These are phyloP conservation scores for Chamaenerion angustifolium DNA, from an alignment of 345 rosid species.

Conservation along the genomic window DNA sequence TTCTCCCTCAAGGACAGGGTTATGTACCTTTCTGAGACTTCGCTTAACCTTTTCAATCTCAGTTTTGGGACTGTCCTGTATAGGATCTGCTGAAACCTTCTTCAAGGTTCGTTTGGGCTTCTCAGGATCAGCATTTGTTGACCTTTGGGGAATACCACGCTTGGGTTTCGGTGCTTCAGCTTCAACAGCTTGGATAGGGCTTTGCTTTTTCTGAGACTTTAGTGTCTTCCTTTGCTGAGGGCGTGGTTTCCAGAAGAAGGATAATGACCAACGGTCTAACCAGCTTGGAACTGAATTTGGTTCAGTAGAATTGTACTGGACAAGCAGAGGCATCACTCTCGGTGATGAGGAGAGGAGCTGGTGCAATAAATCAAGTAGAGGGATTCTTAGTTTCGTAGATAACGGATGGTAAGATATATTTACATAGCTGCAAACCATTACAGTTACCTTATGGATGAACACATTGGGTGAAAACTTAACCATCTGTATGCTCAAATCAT, in stretches of 20 bases:
- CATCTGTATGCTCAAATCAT: slow-evolving; percentile 21
- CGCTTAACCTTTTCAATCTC: slow-evolving; percentile 93
- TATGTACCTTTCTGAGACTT: slow-evolving; percentile 77
- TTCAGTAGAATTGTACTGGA: slow-evolving; percentile 35
- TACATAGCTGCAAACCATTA: neutral
- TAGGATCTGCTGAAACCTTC: slow-evolving; percentile 43
- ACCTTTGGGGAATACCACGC: slow-evolving; percentile 30
- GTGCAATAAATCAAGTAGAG: slow-evolving; percentile 16
- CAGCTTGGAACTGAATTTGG: slow-evolving; percentile 60
- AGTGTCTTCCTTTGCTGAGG: slow-evolving; percentile 46
- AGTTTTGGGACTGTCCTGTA: slow-evolving; percentile 58
- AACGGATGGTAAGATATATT: no score
- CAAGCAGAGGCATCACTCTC: slow-evolving; percentile 40
- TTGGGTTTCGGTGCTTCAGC: slow-evolving; percentile 47
- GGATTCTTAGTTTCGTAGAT: slow-evolving; percentile 3
- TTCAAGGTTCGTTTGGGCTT: slow-evolving; percentile 52
- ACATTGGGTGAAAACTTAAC: slow-evolving; percentile 42
- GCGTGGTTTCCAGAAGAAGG: slow-evolving; percentile 60
- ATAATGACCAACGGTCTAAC: slow-evolving; percentile 76
- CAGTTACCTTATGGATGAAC: slow-evolving; percentile 53
- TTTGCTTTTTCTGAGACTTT: slow-evolving; percentile 38
- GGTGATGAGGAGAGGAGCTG: slow-evolving; percentile 79
- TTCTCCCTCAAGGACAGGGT: slow-evolving; percentile 42
- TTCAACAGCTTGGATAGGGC: slow-evolving; percentile 23
- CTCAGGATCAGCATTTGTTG: slow-evolving; percentile 48